These are phyloP conservation scores for Aspergillus alliaceus DNA, from an alignment of 2,329 filamentous ascomycete species.

Conservation along the genomic window DNA sequence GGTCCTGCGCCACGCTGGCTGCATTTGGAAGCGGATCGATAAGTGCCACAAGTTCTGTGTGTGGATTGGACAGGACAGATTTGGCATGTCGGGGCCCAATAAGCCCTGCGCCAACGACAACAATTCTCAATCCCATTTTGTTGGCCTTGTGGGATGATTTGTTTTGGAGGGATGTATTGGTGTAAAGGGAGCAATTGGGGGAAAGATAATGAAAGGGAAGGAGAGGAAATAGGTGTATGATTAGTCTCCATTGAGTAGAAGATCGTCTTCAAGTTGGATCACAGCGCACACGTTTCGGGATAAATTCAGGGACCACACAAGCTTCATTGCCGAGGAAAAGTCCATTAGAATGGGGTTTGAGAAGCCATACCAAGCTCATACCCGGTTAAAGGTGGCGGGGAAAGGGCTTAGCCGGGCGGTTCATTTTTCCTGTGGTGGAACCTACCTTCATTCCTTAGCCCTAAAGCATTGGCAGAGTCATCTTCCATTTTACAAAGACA, in stretches of 20 bases:
- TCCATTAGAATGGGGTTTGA: neutral
- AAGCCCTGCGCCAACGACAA: conserved; percentile 50
- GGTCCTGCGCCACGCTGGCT: conserved; percentile 32
- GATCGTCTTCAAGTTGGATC: neutral
- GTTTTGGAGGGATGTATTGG: neutral
- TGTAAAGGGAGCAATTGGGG: neutral
- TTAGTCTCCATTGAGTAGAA: neutral
- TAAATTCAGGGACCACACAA: neutral
- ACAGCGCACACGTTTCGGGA: neutral
- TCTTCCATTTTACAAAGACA: neutral
- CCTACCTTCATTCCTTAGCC: neutral
- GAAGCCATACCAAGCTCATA: neutral
- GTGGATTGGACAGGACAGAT: conserved; percentile 41
- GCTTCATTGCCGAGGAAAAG: neutral
- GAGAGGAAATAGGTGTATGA: neutral
- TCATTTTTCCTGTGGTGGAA: neutral
- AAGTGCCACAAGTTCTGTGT: conserved; percentile 44
- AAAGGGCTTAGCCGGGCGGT: conserved; percentile 7
- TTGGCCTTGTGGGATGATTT: neutral
- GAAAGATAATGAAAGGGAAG: no score
- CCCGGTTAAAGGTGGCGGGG: conserved; percentile 3
- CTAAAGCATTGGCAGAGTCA: neutral
- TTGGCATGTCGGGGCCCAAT: conserved; percentile 54
- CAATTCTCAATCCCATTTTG: conserved; percentile 32
- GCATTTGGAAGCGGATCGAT: conserved; percentile 48